Conservation (phyloP, 352 stramenopile genomes). For the Pythium insidiosum region DNA sequence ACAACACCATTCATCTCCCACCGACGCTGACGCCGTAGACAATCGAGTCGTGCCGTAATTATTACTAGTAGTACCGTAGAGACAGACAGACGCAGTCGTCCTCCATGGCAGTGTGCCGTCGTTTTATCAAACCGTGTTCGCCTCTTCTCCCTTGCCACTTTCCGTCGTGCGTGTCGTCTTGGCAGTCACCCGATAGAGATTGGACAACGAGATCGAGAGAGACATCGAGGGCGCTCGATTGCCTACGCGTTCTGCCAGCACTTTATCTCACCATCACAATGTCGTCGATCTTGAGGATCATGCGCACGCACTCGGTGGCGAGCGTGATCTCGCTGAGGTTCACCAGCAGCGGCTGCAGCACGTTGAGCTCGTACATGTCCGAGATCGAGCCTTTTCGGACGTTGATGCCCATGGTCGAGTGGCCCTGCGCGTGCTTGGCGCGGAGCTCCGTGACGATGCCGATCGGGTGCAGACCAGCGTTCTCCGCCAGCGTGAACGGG, state of each 20-base stretch:
- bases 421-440: constrained; percentile 90
- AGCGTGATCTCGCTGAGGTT: constrained; percentile 96
- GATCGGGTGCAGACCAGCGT: constrained; percentile 98
- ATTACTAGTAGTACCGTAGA: too few relatives aligned
- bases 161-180: too few relatives aligned
- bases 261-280: constrained; percentile 94
- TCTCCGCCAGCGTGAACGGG: constrained; percentile 99
- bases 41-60: neutral
- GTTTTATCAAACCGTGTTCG: neutral
- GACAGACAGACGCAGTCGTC: too few relatives aligned
- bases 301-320: constrained; percentile 97
- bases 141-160: neutral
- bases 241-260: neutral
- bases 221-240: too few relatives aligned
- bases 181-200: too few relatives aligned
- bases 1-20: constrained; percentile 56
- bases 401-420: constrained; percentile 94
- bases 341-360: constrained; percentile 98
- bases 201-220: too few relatives aligned
- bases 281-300: constrained; percentile 99
- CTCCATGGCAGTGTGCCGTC: too few relatives aligned
- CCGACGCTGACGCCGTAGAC: constrained; percentile 14
- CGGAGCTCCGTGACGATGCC: constrained; percentile 96
- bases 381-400: constrained; percentile 94
- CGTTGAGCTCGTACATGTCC: constrained; percentile 98